These are phyloP conservation scores for Aspergillus sergii DNA, from an alignment of 2,329 filamentous ascomycete species.

Conservation along the genomic window DNA sequence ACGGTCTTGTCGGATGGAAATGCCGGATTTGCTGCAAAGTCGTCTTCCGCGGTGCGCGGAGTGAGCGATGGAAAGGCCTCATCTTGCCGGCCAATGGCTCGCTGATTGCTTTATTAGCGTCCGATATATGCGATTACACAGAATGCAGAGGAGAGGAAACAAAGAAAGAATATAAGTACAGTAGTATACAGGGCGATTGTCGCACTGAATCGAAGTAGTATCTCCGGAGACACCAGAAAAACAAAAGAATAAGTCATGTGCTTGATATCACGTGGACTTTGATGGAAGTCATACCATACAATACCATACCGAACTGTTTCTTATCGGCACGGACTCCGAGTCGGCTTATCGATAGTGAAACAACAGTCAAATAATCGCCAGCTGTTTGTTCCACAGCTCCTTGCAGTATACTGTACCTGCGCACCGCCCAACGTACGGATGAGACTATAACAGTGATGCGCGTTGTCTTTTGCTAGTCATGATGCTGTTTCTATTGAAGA, in stretches of 20 bases:
- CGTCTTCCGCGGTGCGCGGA: slow-evolving; percentile 11
- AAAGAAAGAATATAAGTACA: not conserved
- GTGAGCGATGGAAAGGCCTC: slow-evolving; percentile 18
- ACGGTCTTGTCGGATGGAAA: slow-evolving; percentile 54
- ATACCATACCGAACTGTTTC: not conserved
- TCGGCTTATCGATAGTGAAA: slow-evolving; percentile 19
- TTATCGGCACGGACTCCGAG: not conserved
- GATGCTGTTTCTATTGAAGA: slow-evolving; percentile 39
- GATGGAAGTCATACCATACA: not conserved
- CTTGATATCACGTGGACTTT: not conserved
- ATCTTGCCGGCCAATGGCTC: slow-evolving; percentile 8
- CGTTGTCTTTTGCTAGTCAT: slow-evolving; percentile 9
- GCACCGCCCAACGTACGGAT: not conserved
- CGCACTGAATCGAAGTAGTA: not conserved
- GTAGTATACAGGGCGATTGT: not conserved
- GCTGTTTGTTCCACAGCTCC: slow-evolving; percentile 1
- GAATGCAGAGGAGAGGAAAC: not conserved
- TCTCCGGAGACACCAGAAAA: not conserved
- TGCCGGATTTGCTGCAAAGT: slow-evolving; percentile 38
- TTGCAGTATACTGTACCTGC: not conserved
- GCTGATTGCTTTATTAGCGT: not conserved
- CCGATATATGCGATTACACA: not conserved
- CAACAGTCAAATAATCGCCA: slow-evolving; percentile 8
- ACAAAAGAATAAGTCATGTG: not conserved
- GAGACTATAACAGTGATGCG: not conserved